phyloP scores from a whole-genome alignment of 2,329 filamentous ascomycete genomes.

The Fusarium sp. region DNA sequence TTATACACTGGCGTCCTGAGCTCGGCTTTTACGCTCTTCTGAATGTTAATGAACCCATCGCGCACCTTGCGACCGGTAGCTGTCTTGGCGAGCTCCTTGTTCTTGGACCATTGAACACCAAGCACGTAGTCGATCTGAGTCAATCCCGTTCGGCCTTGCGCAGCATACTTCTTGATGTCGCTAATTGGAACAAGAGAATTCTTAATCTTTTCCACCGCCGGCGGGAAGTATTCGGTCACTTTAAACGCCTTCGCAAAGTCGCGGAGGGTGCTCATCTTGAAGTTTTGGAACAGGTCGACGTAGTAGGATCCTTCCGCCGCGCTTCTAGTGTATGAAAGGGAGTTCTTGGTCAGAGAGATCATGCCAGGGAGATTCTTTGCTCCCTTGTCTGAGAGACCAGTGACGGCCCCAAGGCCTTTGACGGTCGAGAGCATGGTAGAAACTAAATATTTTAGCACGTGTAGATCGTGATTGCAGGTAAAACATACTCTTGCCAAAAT shows the following conservation, averaged over 20 bases:
- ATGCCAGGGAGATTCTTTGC: neutral
- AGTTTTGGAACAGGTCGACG: neutral
- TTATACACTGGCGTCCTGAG: conserved; percentile 12
- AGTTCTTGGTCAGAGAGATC: neutral
- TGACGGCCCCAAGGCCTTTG: neutral
- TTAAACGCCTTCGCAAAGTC: conserved; percentile 12
- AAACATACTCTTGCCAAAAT: conserved; percentile 9
- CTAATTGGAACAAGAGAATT: neutral
- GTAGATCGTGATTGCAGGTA: neutral
- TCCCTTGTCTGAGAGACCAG: neutral
- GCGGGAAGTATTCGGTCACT: conserved; percentile 3
- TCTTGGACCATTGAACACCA: conserved; percentile 11
- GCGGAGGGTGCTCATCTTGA: neutral
- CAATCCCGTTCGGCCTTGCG: neutral
- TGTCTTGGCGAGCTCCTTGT: conserved; percentile 17
- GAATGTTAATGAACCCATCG: conserved; percentile 19
- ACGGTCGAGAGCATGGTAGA: neutral
- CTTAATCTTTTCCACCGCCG: conserved; percentile 8
- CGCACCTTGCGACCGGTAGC: conserved; percentile 4
- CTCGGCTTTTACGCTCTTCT: conserved; percentile 20
- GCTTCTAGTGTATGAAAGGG: neutral
- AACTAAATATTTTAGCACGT: neutral
- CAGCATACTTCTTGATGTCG: conserved; percentile 7
- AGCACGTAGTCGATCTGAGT: conserved; percentile 1
- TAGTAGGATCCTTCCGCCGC: conserved; percentile 10